Percentiles rank a stretch among this genome's conserved stretches.
phyloP scores from a whole-genome alignment of 2,329 filamentous ascomycete species.

The Samsoniella hepiali region DNA sequence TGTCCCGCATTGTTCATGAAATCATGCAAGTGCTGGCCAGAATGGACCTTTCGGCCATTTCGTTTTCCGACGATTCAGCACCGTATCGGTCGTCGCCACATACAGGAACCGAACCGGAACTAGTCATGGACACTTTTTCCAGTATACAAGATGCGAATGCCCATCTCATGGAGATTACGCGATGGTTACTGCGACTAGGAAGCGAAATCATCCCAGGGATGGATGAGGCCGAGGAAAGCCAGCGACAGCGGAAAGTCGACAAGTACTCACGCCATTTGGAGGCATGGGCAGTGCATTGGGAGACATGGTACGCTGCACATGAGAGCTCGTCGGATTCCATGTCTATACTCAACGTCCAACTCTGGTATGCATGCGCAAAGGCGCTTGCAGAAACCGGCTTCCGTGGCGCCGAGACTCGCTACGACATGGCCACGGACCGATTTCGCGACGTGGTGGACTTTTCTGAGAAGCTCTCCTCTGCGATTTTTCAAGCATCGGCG shows the following conservation, averaged over 20 bases:
- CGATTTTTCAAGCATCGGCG: neutral
- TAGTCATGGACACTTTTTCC: neutral
- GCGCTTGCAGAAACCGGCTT: neutral
- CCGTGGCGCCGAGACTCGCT: slow-evolving; percentile 3
- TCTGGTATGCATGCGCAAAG: slow-evolving; percentile 1
- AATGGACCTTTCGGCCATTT: slow-evolving; percentile 12
- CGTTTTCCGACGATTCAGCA: slow-evolving; percentile 12
- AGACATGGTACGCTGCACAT: neutral
- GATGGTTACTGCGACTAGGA: neutral
- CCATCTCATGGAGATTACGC: neutral
- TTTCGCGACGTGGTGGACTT: neutral
- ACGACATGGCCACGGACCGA: neutral
- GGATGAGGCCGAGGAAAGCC: neutral
- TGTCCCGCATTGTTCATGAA: neutral
- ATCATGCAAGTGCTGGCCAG: neutral
- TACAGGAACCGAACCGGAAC: neutral
- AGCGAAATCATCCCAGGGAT: neutral
- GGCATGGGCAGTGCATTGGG: slow-evolving; percentile 1
- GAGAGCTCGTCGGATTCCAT: neutral
- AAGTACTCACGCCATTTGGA: neutral
- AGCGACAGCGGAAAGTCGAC: neutral
- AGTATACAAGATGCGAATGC: neutral
- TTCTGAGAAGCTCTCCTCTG: neutral
- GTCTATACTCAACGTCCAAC: neutral
- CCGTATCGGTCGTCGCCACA: neutral